Base-by-base conservation (phyloP, 495 filamentous ascomycete species). In the Bacidia rubella region DNA sequence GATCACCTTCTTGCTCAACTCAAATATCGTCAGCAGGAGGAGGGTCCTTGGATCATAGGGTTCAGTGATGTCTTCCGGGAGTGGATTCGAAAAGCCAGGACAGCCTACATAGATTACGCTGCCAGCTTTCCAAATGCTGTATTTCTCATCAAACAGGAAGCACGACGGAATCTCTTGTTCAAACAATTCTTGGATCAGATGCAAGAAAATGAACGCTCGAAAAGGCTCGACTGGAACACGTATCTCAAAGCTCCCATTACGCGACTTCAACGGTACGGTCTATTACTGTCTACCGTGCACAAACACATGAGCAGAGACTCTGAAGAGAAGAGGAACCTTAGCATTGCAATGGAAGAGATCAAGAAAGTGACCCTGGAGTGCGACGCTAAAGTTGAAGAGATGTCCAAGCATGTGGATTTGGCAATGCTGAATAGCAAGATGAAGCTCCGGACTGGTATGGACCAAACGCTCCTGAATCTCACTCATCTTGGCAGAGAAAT, bases 21-120 rank as follows among this genome's bases (percentile, higher is more conserved):
- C 58, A 97, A 97, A 57, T 99, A 96, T 62, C 83, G 93, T 26
- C 92, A 99, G 65, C 85, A 90, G 58, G 92, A 97, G 61, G 90
- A 99, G 64, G 92, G 93, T 0, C 92, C 92, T 0, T 97, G 87
- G 75, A 82, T 99, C 54, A 74, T 77, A 42, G 92, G 93, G 9
- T 95, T 96, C 66, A 95, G 89, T 61, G 92, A 97, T 58, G 88
- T 99, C 51, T 99, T 99, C 70, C 75, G 92, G 53, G 93, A 99
- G 67, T 99, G 92, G 92, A 94, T 99, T 58, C 78, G 92, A 47
- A 97, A 96, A 66, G 92, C 93, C 1, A 87, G 83, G 66, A 67
- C 70, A 3, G 81, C 85, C 1, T 99, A 97, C 66, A 81, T 96
- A 54, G 90, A 90, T 41, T 99, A 97, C 67, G 87, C 90, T 46